phyloP scores from a whole-genome alignment of 1,284 basidiomycete species.

The Exsudoporus floridanus region DNA sequence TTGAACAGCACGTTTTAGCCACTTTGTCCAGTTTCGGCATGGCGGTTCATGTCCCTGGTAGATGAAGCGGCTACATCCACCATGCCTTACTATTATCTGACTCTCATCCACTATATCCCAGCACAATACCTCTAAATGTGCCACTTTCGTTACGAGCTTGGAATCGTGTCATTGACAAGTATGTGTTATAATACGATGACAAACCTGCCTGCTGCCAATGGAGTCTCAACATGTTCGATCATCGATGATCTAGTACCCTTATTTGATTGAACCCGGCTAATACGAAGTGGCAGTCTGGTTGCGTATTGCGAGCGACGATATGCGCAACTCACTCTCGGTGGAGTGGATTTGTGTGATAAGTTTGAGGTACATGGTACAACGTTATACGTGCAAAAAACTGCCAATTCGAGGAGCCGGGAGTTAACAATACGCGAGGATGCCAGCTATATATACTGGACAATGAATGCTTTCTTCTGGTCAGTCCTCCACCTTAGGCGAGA shows the following conservation, averaged over 20 bases:
- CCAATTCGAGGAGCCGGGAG: not conserved
- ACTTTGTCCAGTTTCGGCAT: not conserved
- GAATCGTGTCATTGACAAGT: not conserved
- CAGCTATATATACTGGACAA: constrained; percentile 18
- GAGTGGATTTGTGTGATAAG: not conserved
- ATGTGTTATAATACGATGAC: not conserved
- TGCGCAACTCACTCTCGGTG: constrained; percentile 2
- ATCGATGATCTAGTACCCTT: too few species aligned
- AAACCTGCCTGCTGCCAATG: too few species aligned
- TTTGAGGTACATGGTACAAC: not conserved
- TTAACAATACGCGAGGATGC: constrained; percentile 1
- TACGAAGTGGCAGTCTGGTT: not conserved
- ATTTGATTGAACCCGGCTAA: not conserved
- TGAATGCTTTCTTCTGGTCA: not conserved
- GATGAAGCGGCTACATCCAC: not conserved
- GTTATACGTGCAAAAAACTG: not conserved
- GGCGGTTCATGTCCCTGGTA: not conserved
- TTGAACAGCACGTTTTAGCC: not conserved
- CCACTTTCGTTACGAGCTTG: not conserved
- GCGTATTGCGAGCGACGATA: not conserved
- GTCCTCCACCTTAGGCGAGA: not conserved
- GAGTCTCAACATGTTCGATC: too few species aligned
- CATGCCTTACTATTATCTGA: not conserved
- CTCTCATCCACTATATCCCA: not conserved
- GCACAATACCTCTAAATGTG: too few species aligned